Evolutionary conservation across 108 stramenopile genomes (phyloP), one percentile per base, ranked within the genome.

Genomic region (Cylindrotheca closterium): DNA sequence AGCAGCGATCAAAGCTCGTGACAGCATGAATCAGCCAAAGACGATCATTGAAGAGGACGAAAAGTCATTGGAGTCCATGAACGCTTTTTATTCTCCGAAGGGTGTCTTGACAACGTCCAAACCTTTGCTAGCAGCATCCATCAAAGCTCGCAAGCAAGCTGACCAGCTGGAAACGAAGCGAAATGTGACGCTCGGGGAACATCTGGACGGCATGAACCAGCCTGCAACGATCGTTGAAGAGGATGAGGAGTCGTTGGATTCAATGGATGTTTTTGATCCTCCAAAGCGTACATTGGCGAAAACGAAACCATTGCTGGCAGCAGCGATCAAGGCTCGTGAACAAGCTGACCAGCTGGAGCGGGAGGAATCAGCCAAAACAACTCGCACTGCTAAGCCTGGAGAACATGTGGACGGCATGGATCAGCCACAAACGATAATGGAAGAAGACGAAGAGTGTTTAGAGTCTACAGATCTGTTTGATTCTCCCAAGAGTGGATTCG

Each of bases 1-100:
- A 18, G 64, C 64, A 4, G 51, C 64, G 12, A 23, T 65, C 12
- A 65, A 34, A 55, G 64, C 64, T 29, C 48, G 50, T 26, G 22
- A 26, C 1, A 1, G 26, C 18, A 30, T 62, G 49, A 31, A 53
- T 25, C 63, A 64, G 31, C 63, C 63, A 0, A 21, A 33, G 0
- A 37, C 63, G 18, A 53, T 64, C 1, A n/a, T 26, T 3, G 63
- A 64, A 34, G 63, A 53, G 12, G 58, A 47, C n/a, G 52, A 52
- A 15, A 24, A 47, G n/a, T 18, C 24, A 4, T 42, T 34, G 15
- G 51, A 25, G 1, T 5, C 47, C 24, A n/a, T 18, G 4, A 27
- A 49, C 1, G 31, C 51, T 7, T 62, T 62, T 50, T 47, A 62
- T 30, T 18, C 48, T 28, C 60, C 60, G 8, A 49, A 2, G 3